Conservation (phyloP, 169 alveolate genomes). For the Eimeria praecox region DNA sequence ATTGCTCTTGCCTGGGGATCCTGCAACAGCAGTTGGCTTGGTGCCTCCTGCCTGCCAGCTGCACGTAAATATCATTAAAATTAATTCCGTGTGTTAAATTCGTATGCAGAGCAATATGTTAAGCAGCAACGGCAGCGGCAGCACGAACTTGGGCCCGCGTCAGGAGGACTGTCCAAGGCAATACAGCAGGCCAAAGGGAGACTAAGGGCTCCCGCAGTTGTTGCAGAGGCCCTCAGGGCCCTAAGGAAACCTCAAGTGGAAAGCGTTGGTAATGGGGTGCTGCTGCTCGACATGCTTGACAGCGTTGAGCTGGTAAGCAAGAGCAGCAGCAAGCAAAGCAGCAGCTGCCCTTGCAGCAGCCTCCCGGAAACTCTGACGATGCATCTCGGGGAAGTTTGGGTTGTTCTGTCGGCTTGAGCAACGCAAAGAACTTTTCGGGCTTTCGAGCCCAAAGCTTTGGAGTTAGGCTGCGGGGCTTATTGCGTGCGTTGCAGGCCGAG, state of each 20-base stretch:
- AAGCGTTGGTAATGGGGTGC: conserved; percentile 9
- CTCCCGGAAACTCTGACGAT: neutral
- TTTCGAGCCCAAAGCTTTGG: neutral
- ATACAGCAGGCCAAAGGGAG: conserved; percentile 56
- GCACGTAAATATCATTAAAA: neutral
- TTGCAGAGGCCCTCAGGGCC: conserved; percentile 62
- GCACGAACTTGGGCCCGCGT: conserved; percentile 8
- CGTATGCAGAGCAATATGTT: conserved; percentile 45
- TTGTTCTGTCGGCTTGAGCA: neutral
- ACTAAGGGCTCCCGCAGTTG: conserved; percentile 60
- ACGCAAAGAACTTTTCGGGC: neutral
- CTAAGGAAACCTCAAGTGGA: conserved; percentile 39
- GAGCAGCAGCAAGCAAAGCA: conserved; percentile 25
- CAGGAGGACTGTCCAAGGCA: neutral
- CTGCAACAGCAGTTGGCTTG: too few relatives aligned
- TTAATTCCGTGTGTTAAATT: neutral
- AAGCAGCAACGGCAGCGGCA: conserved; percentile 49
- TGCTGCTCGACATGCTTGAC: conserved; percentile 59
- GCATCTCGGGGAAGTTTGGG: neutral
- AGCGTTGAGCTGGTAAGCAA: conserved; percentile 42
- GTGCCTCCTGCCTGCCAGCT: neutral
- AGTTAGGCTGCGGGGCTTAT: neutral
- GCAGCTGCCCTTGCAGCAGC: neutral
- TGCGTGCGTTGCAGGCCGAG: conserved; percentile 3
- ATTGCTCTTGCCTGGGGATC: too few relatives aligned